Evolutionary conservation across 2,329 filamentous ascomycete species (phyloP), one percentile per base, ranked within the genome.

Genomic region (Ceratocystis diversiconidia): DNA sequence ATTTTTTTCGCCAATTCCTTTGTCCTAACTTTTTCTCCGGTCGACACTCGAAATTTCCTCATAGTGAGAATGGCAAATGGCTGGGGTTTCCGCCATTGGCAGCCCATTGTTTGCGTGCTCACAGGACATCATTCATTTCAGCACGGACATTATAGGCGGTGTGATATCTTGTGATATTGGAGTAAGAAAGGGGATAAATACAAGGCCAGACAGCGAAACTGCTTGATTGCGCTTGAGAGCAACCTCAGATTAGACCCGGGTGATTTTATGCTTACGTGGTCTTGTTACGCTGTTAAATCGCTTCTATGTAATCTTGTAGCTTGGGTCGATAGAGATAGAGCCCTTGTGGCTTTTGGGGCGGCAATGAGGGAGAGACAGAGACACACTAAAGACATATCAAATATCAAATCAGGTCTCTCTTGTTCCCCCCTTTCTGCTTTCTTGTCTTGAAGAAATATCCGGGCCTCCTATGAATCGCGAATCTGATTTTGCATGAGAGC

Each of bases 381-480:
- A 52, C 46, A 50, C 1, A 19, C 44, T 8, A 57, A n/a, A 57
- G 8, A 57, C 52, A 59, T n/a, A 19, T 17, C 17, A 17, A 32
- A 32, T 32, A 19, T 17, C 6, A 36, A 36, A 36, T 36, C 32
- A 36, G 32, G 32, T 36, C 32, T 36, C 32, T 36, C 3, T 36
- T 36, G 8, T 36, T 36, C 10, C 10, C 32, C 32, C 12, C 52
- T n/a, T 30, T 59, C 7, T 30, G 8, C 15, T 8, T 32, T 32
- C 7, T 17, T 59, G 52, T 59, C 52, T 59, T 59, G 52, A n/a
- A 59, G 4, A 32, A 59, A 59, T 59, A 59, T 59, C 52, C 52
- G 28, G 52, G 28, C 52, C 52, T 59, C 52, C 28, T 59, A 10
- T 17, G 32, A 59, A 30, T 59, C 15, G 15, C 19, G 10, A 52